phyloP scores from a whole-genome alignment of 139 green algal species.

The Volvox reticuliferus region DNA sequence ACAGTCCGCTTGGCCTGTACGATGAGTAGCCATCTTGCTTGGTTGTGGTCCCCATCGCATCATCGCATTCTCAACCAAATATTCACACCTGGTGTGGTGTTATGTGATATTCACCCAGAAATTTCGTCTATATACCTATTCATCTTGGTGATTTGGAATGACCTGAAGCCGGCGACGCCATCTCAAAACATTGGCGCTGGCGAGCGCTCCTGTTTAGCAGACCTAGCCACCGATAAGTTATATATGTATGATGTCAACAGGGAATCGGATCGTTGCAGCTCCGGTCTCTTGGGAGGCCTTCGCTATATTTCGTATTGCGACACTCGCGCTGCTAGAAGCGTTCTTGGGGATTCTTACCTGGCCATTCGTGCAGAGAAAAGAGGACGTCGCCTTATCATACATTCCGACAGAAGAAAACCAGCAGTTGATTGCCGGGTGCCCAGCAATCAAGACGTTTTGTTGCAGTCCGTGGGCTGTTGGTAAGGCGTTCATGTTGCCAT shows the following conservation, averaged over 20 bases:
- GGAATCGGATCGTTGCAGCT: background rate
- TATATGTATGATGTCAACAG: background rate
- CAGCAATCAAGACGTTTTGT: background rate
- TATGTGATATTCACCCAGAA: no score
- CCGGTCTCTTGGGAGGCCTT: background rate
- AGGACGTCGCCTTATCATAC: background rate
- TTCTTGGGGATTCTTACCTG: background rate
- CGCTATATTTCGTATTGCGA: background rate
- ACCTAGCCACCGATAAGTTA: no score
- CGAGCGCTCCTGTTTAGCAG: no score
- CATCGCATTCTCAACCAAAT: no score
- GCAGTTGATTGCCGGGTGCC: background rate
- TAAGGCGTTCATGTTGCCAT: background rate
- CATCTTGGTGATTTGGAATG: no score
- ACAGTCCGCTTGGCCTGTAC: no score
- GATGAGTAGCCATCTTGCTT: no score
- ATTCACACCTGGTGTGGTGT: no score
- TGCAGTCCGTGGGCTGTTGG: slow-evolving; percentile 6
- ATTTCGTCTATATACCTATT: no score
- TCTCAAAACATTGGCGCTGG: no score
- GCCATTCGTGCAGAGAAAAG: background rate
- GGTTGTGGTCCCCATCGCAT: no score
- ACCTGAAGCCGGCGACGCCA: no score
- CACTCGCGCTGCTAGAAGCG: background rate
- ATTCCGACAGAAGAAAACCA: background rate